Percentiles rank a stretch among this genome's conserved stretches.
These are phyloP conservation scores for Coprinopsis sp. DNA, from an alignment of 768 basidiomycete genomes.

Conservation along the genomic window DNA sequence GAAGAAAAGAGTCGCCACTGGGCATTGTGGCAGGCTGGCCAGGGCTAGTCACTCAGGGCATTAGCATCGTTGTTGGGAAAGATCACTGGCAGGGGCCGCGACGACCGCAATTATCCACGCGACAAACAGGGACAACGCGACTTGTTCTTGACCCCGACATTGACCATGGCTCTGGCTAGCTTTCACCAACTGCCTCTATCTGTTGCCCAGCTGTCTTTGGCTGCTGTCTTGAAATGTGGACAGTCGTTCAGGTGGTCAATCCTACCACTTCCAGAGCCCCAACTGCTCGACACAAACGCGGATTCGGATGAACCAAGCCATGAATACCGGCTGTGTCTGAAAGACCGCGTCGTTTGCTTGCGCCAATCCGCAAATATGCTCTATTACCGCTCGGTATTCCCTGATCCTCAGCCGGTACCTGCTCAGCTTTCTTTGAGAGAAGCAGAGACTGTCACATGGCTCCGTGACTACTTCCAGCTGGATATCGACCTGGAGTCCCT, in stretches of 20 bases:
- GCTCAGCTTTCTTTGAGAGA: conserved; percentile 36
- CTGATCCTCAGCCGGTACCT: conserved; percentile 36
- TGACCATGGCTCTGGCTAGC: conserved; percentile 23
- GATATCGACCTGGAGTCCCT: conserved; percentile 64
- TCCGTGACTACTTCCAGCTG: conserved; percentile 88
- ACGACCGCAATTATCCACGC: neutral
- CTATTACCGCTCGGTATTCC: conserved; percentile 69
- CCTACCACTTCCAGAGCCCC: conserved; percentile 32
- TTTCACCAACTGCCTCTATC: conserved; percentile 61
- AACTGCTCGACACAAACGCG: conserved; percentile 6
- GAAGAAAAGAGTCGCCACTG: conserved; percentile 66
- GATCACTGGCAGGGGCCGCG: neutral
- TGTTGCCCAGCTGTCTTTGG: conserved; percentile 67
- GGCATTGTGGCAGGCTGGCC: conserved; percentile 5
- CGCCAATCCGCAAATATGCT: conserved; percentile 65
- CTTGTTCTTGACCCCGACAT: neutral
- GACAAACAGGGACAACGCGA: too few species aligned
- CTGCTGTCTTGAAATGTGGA: conserved; percentile 75
- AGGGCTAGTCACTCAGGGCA: neutral
- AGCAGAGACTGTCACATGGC: conserved; percentile 66
- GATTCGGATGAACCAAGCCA: conserved; percentile 16
- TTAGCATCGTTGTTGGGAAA: neutral
- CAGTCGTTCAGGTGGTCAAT: conserved; percentile 84
- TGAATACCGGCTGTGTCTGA: conserved; percentile 78
- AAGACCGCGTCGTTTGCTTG: conserved; percentile 80